Base-by-base conservation (phyloP, 2,329 filamentous ascomycete genomes). In the Clarireedia hainanense region DNA sequence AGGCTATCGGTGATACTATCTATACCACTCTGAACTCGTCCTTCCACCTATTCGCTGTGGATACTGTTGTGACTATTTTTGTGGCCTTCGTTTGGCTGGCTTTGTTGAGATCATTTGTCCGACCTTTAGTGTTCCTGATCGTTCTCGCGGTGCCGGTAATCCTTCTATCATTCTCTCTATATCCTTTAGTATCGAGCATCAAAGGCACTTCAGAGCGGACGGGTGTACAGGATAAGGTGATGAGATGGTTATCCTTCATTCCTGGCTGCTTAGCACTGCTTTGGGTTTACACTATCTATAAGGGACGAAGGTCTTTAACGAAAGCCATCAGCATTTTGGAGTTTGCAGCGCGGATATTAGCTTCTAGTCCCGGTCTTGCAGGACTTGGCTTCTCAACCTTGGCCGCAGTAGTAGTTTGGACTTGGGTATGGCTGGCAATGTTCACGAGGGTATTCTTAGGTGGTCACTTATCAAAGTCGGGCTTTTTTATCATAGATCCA, bases 341-440 rank as follows among this genome's bases (percentile, higher is more conserved):
- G 69, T 96, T 99, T 70, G 86, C 90, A 9, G 92, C 89, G 65
- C 86, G 86, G 55, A 95, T 99, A 57, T 76, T 99, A 15, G 83
- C 86, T 6, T 87, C 90, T 37, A 95, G 95, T 66, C 85, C 90
- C 9, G 89, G 87, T 2, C 78, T 99, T 20, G 78, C 97, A 36
- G 69, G 88, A 2, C 80, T 96, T n/a, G 94, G 94, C 2, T 86
- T 96, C 65, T 83, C 79, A 10, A 87, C 86, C 23, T 79, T 97
- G 14, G 80, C 76, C 6, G 75, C 85, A 26, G 86, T 95, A 45
- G 88, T 96, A 9, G 74, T 83, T 14, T 97, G 91, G 87, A 96
- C 91, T 0, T 99, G 94, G 94, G 71, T 88, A 6, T 99, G 94
- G 94, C 83, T 97, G 63, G 84, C 85, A 64, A 96, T 99, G 91